These are phyloP conservation scores for Plantago coronopus DNA, from an alignment of 305 asterid genomes.

Conservation along the genomic window DNA sequence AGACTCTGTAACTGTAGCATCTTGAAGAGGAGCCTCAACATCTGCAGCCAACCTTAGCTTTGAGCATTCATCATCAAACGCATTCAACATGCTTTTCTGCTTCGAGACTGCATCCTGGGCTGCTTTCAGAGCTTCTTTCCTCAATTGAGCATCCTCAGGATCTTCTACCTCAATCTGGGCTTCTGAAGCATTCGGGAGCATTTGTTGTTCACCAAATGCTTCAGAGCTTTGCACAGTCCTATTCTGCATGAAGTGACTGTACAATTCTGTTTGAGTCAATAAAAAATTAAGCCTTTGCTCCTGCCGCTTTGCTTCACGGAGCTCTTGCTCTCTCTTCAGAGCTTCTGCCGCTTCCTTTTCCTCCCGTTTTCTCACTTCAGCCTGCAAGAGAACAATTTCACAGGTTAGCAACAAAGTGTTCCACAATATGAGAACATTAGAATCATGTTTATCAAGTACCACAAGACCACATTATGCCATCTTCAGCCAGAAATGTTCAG, in stretches of 20 bases:
- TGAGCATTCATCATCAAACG: constrained; percentile 77
- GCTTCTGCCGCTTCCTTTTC: constrained; percentile 99
- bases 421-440: constrained; percentile 8
- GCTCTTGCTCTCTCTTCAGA: constrained; percentile 95
- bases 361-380: constrained; percentile 92
- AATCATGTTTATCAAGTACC: constrained; percentile 5
- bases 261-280: constrained; percentile 94
- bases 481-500: background rate
- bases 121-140: constrained; percentile 92
- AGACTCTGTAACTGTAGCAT: constrained; percentile 61
- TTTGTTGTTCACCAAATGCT: constrained; percentile 49
- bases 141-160: constrained; percentile 88
- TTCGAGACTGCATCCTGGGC: constrained; percentile 99
- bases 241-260: constrained; percentile 99
- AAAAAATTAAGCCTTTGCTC: constrained; percentile 95
- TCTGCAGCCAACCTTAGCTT: constrained; percentile 69
- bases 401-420: constrained; percentile 8
- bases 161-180: constrained; percentile 64
- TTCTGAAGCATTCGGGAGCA: constrained; percentile 49
- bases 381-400: constrained; percentile 46
- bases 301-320: constrained; percentile 98
- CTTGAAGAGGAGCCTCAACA: constrained; percentile 57
- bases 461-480: constrained; percentile 2
- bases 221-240: constrained; percentile 71
- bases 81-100: constrained; percentile 86